These are phyloP conservation scores for Candida pseudocylindracea DNA, from an alignment of 1,139 yeast species.

Conservation along the genomic window DNA sequence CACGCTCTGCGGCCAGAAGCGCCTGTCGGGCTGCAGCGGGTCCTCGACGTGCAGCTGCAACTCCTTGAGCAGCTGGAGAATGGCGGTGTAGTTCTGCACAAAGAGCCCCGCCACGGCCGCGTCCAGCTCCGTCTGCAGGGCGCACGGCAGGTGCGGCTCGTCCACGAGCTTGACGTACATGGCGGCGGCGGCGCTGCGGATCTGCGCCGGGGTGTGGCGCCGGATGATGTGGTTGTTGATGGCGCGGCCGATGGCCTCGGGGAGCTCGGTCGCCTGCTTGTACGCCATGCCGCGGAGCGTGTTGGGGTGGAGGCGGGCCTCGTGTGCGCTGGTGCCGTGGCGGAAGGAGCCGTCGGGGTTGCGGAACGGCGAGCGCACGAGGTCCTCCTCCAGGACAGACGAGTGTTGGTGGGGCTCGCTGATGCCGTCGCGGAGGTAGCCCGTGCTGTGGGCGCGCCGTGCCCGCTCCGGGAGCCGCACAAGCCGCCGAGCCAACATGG, in stretches of 20 bases:
- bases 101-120: constrained; percentile 71
- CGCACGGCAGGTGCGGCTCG: constrained; percentile 26
- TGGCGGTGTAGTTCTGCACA: constrained; percentile 61
- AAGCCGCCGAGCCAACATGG: too few relatives aligned
- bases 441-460: too few relatives aligned
- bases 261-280: constrained; percentile 21
- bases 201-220: constrained; percentile 26
- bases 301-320: constrained; percentile 27
- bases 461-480: too few relatives aligned
- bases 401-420: too few relatives aligned
- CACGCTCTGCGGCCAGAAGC: constrained; percentile 43
- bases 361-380: constrained; percentile 8
- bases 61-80: constrained; percentile 46
- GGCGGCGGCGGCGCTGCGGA: constrained; percentile 31
- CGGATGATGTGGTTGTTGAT: constrained; percentile 39
- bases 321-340: constrained; percentile 22
- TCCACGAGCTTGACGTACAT: constrained; percentile 21
- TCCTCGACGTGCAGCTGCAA: constrained; percentile 28
- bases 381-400: too few relatives aligned
- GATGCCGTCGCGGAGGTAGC: too few relatives aligned
- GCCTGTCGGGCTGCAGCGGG: constrained; percentile 1
- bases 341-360: constrained; percentile 16
- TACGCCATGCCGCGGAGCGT: constrained; percentile 26
- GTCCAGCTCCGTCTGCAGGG: constrained; percentile 49
- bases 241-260: constrained; percentile 25